Percentiles rank a stretch among this genome's conserved stretches.
Evolutionary conservation across 2,329 filamentous ascomycete genomes (phyloP).

Genomic region (Periconia macrospinosa): DNA sequence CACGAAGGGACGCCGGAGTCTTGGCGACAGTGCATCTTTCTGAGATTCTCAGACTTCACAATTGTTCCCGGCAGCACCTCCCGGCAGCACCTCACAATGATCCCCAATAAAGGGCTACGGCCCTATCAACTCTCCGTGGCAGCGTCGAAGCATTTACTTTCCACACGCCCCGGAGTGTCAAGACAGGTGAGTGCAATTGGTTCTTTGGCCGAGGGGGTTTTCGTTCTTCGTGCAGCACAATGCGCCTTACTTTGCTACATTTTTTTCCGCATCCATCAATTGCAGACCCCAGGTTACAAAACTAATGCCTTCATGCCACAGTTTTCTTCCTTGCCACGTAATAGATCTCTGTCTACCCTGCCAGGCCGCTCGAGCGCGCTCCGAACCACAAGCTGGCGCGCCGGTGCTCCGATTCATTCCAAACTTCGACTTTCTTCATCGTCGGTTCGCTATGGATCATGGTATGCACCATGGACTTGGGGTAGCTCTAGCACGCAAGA

Average conservation of each 20-base stretch:
- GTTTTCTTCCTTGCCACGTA: constrained; percentile 39
- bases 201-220: not conserved
- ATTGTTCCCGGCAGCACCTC: constrained; percentile 28
- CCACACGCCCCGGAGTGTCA: constrained; percentile 23
- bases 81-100: constrained; percentile 45
- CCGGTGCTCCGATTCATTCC: constrained; percentile 19
- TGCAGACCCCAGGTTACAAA: not conserved
- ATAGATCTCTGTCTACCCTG: constrained; percentile 16
- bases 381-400: constrained; percentile 29
- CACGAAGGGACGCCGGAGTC: constrained; percentile 12
- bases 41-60: constrained; percentile 8
- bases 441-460: constrained; percentile 33
- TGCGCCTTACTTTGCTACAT: not conserved
- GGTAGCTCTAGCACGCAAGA: constrained; percentile 28
- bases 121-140: constrained; percentile 32
- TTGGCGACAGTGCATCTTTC: constrained; percentile 26
- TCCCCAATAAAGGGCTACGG: constrained; percentile 52
- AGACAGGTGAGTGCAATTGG: constrained; percentile 33
- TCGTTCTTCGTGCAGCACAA: constrained; percentile 3
- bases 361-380: constrained; percentile 29
- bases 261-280: not conserved
- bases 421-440: constrained; percentile 23
- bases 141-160: constrained; percentile 24
- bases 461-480: constrained; percentile 42
- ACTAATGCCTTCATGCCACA: constrained; percentile 6